Evolutionary conservation across 2,329 filamentous ascomycete species (phyloP).

Genomic region (Gliomastix tumulicola): DNA sequence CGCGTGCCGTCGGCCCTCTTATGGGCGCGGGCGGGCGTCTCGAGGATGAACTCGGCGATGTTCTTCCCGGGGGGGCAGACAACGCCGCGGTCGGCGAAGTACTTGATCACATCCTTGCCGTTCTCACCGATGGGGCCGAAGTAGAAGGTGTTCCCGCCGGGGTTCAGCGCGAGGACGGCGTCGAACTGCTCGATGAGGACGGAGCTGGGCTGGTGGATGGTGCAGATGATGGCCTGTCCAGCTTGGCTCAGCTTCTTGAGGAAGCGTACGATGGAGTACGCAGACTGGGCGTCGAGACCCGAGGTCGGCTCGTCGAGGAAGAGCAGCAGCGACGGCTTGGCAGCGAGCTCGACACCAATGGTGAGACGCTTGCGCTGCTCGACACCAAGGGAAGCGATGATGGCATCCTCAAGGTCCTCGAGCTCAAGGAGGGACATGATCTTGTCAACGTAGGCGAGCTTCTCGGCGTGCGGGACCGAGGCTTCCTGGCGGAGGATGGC

Average conservation of each 20-base stretch:
- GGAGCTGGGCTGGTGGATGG: slow-evolving; percentile 50
- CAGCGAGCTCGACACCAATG: slow-evolving; percentile 45
- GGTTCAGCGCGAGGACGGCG: slow-evolving; percentile 41
- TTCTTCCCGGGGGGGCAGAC: slow-evolving; percentile 52
- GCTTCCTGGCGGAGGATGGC: slow-evolving; percentile 54
- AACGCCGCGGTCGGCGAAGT: slow-evolving; percentile 54
- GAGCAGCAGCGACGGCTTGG: slow-evolving; percentile 48
- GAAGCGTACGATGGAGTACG: slow-evolving; percentile 52
- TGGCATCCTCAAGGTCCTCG: slow-evolving; percentile 53
- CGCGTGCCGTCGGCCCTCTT: slow-evolving; percentile 24
- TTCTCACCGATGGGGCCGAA: slow-evolving; percentile 44
- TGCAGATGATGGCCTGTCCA: slow-evolving; percentile 52
- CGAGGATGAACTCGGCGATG: slow-evolving; percentile 41
- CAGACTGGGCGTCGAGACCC: slow-evolving; percentile 47
- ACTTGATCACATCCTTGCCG: slow-evolving; percentile 35
- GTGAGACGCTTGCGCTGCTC: slow-evolving; percentile 49
- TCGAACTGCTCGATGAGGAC: slow-evolving; percentile 49
- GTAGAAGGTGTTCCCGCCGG: slow-evolving; percentile 45
- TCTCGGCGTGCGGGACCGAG: slow-evolving; percentile 48
- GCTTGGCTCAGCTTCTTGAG: slow-evolving; percentile 49
- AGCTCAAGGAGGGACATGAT: slow-evolving; percentile 61
- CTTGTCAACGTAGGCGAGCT: slow-evolving; percentile 58
- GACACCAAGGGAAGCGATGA: slow-evolving; percentile 49
- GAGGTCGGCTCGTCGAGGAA: slow-evolving; percentile 55
- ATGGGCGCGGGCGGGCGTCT: slow-evolving; percentile 30